Conservation (phyloP, 306 rosid species). For the Citrullus mucosospermus region DNA sequence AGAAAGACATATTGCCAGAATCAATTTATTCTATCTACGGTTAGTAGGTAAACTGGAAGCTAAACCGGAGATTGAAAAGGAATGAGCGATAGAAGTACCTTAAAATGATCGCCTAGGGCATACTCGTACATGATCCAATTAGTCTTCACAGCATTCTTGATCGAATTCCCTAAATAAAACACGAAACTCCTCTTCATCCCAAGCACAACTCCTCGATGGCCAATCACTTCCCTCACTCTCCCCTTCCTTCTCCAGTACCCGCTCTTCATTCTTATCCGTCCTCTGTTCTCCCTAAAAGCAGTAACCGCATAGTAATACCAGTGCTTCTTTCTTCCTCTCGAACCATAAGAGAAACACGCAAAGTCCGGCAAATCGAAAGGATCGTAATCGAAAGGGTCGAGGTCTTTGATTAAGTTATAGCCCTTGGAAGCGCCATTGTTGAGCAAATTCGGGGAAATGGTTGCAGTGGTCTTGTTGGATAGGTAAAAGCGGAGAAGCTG, state of each 20-base stretch:
- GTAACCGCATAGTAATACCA: constrained; percentile 42
- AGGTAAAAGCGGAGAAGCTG: constrained; percentile 43
- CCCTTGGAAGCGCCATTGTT: constrained; percentile 8
- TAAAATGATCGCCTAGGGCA: constrained; percentile 23
- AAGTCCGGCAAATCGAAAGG: constrained; percentile 41
- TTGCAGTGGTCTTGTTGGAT: constrained; percentile 21
- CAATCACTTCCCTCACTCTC: constrained; percentile 20
- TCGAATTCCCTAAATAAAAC: constrained; percentile 37
- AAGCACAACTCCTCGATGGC: constrained; percentile 21
- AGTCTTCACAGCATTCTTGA: constrained; percentile 18
- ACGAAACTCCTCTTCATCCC: constrained; percentile 39
- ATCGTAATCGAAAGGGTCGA: constrained; percentile 28
- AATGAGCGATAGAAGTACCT: constrained; percentile 23
- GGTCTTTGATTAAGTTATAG: constrained; percentile 34
- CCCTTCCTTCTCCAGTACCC: constrained; percentile 61
- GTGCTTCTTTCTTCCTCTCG: constrained; percentile 34
- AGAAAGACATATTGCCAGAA: neutral
- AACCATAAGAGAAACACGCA: constrained; percentile 38
- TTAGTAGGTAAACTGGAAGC: neutral
- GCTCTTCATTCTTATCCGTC: constrained; percentile 22
- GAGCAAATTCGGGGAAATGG: neutral
- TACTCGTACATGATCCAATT: constrained; percentile 49
- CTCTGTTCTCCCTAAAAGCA: constrained; percentile 15
- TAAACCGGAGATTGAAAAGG: neutral
- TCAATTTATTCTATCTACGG: neutral